Conservation (phyloP, 2,329 filamentous ascomycete species). For the Dryadomyces sulphureus region DNA sequence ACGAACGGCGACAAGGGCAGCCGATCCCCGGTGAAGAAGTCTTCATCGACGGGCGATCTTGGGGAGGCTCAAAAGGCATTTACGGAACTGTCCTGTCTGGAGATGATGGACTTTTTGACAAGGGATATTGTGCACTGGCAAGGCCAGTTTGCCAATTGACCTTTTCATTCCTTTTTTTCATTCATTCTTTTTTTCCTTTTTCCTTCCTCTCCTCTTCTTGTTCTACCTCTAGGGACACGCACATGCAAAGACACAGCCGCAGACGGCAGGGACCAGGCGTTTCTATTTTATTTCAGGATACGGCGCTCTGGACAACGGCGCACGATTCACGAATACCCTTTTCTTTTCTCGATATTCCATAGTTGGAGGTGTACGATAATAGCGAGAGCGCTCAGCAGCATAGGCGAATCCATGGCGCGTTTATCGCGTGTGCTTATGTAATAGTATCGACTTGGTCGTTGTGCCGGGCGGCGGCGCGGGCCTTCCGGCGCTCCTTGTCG, state of each 20-base stretch:
- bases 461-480: constrained; percentile 18
- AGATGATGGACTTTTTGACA: constrained; percentile 84
- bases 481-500: constrained; percentile 42
- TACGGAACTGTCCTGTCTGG: constrained; percentile 59
- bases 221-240: background rate
- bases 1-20: constrained; percentile 3
- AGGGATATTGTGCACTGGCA: constrained; percentile 76
- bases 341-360: background rate
- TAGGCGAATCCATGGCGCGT: background rate
- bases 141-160: constrained; percentile 40
- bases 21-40: background rate
- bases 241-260: background rate
- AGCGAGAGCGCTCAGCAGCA: background rate
- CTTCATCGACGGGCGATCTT: background rate
- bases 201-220: background rate
- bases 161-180: background rate
- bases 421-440: background rate
- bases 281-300: background rate
- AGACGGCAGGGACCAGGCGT: background rate
- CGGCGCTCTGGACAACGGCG: background rate
- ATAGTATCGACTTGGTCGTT: background rate
- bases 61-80: constrained; percentile 38
- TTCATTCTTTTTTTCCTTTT: background rate
- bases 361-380: background rate
- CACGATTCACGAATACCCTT: background rate